Percentiles rank a stretch among this genome's conserved stretches.
Evolutionary conservation across 331 rosid species (phyloP).

Genomic region (Malus hybrid): DNA sequence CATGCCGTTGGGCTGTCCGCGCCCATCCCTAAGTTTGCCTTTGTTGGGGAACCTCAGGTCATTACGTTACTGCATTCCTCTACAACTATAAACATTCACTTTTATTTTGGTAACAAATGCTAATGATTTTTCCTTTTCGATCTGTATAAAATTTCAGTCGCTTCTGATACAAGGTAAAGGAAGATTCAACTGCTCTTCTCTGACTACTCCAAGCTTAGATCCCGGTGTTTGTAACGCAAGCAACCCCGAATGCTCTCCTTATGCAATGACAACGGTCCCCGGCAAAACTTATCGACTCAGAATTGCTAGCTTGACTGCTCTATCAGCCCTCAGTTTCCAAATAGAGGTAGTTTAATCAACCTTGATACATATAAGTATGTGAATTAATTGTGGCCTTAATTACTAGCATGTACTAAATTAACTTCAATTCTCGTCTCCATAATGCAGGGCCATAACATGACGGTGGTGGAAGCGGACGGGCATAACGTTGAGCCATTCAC

Average conservation of each 20-base stretch:
- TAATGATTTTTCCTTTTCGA: neutral
- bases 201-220: slow-evolving; percentile 21
- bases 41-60: slow-evolving; percentile 86
- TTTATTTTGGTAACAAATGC: neutral
- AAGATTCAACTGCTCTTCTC: slow-evolving; percentile 58
- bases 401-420: neutral
- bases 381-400: no score
- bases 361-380: no score
- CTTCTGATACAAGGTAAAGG: slow-evolving; percentile 84
- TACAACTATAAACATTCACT: neutral
- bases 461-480: slow-evolving; percentile 91
- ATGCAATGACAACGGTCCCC: slow-evolving; percentile 39
- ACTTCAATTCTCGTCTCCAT: neutral
- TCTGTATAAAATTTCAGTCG: slow-evolving; percentile 37
- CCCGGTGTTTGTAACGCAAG: slow-evolving; percentile 40
- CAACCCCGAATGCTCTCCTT: slow-evolving; percentile 64
- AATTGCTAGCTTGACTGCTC: slow-evolving; percentile 58
- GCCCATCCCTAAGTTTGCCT: slow-evolving; percentile 21
- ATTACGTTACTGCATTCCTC: neutral
- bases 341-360: slow-evolving; percentile 47
- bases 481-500: slow-evolving; percentile 79
- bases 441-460: slow-evolving; percentile 78
- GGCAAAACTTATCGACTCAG: slow-evolving; percentile 70
- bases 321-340: slow-evolving; percentile 78
- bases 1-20: slow-evolving; percentile 56